These are phyloP conservation scores for Tylopilus subfusipes DNA, from an alignment of 768 basidiomycete species.

Conservation along the genomic window DNA sequence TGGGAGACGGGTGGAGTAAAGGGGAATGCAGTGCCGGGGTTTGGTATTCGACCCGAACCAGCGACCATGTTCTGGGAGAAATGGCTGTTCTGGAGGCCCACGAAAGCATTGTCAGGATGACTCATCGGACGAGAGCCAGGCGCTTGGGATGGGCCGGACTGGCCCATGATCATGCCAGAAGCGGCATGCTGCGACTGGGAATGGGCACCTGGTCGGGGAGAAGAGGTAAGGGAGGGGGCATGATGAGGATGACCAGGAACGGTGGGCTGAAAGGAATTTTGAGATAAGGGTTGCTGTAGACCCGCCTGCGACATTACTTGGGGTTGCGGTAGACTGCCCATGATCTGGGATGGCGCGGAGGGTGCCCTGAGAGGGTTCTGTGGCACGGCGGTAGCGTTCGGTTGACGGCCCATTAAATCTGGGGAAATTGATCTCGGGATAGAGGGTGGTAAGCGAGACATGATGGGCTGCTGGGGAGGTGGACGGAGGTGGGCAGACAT, in stretches of 20 bases:
- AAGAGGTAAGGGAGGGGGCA: conserved; percentile 28
- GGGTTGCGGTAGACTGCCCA: conserved; percentile 42
- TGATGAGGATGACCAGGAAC: conserved; percentile 30
- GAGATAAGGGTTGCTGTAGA: conserved; percentile 30
- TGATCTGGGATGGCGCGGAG: conserved; percentile 45
- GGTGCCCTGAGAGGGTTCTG: conserved; percentile 42
- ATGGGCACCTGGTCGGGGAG: conserved; percentile 29
- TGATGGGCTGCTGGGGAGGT: conserved; percentile 35
- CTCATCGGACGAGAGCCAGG: conserved; percentile 38
- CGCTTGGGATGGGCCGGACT: conserved; percentile 30
- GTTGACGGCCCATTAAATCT: conserved; percentile 43
- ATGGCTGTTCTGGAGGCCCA: conserved; percentile 39
- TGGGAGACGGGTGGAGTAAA: conserved; percentile 51
- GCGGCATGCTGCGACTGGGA: conserved; percentile 28
- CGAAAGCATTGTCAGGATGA: conserved; percentile 45
- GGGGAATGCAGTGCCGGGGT: conserved; percentile 35
- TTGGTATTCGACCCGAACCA: conserved; percentile 35
- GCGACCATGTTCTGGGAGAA: conserved; percentile 33
- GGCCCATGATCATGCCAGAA: conserved; percentile 30
- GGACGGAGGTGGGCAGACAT: conserved; percentile 39
- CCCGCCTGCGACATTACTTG: conserved; percentile 29
- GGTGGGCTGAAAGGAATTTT: conserved; percentile 28
- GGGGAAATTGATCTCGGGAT: conserved; percentile 40
- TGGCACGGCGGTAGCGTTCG: conserved; percentile 37
- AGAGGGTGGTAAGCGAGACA: conserved; percentile 30